Evolutionary conservation across 2,329 filamentous ascomycete genomes (phyloP), one percentile per base, ranked within the genome.

Genomic region (Claviceps humidiphila): DNA sequence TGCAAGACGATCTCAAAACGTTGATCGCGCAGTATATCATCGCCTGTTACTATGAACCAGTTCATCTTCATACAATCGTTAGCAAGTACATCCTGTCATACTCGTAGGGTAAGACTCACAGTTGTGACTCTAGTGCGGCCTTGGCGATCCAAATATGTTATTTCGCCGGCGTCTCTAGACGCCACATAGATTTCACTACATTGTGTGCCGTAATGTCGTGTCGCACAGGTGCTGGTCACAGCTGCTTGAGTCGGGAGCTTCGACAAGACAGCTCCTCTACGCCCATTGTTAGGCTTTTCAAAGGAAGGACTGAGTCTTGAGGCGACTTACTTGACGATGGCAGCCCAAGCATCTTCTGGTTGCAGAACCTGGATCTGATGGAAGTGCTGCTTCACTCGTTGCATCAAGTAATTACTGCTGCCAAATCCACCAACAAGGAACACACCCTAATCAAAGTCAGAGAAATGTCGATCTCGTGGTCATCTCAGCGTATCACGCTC

Each of bases 351-450:
- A 37, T 51, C 52, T 2, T 49, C 6, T 1, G 49, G 52, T 14
- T 54, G 49, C 1, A 54, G 20, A 8, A 51, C 49, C 8, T 54
- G 8, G 11, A 54, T 54, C 11, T 3, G 8, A 16, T 22, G 20
- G 22, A 54, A 54, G 11, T 40, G 49, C 16, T 30, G 16, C n/a
- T 22, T 6, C 9, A 45, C 45, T n/a, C 26, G 20, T 13, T 49
- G 17, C n/a, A 14, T 26, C 44, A 54, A 30, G 40, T 54, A 54
- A 5, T 11, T 14, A 13, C 40, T 54, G 45, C 52, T 51, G 1
- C 52, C 52, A 17, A 54, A 54, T 16, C 52, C 52, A 14, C 52
- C 49, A 8, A 54, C 52, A 30, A 51, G 41, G 9, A 54, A 24
- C 14, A 54, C 51, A 3, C 49, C 52, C 52, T 54, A 26, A 9